Percentiles rank a stretch among this genome's conserved stretches.
Evolutionary conservation across 495 filamentous ascomycete genomes (phyloP).

Genomic region (Tuber magnatum): DNA sequence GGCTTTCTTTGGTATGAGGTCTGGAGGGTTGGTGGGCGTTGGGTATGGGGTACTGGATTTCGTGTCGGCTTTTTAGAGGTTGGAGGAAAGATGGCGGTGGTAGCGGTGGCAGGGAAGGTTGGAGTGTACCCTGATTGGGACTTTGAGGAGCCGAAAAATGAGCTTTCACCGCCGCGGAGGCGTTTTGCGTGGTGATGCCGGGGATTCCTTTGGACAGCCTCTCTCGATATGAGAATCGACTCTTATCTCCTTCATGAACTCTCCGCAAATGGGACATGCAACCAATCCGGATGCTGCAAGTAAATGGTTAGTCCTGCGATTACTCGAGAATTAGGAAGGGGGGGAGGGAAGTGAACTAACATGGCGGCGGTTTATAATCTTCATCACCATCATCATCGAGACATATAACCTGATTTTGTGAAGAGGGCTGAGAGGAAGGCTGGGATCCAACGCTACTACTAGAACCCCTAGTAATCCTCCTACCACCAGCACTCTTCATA

Average conservation of each 20-base stretch:
- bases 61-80: slow-evolving; percentile 57
- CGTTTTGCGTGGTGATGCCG: slow-evolving; percentile 36
- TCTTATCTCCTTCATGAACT: slow-evolving; percentile 65
- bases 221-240: slow-evolving; percentile 75
- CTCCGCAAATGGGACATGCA: slow-evolving; percentile 70
- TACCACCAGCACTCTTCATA: not conserved
- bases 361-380: slow-evolving; percentile 8
- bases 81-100: slow-evolving; percentile 3
- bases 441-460: not conserved
- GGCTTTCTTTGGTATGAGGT: slow-evolving; percentile 61
- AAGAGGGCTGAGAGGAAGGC: not conserved
- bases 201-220: slow-evolving; percentile 44
- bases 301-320: slow-evolving; percentile 8
- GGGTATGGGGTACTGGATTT: slow-evolving; percentile 26
- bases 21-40: not conserved
- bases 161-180: slow-evolving; percentile 28
- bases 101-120: slow-evolving; percentile 49
- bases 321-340: not conserved
- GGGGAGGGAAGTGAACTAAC: slow-evolving; percentile 7
- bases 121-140: slow-evolving; percentile 14
- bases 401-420: slow-evolving; percentile 42
- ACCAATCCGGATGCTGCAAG: slow-evolving; percentile 63
- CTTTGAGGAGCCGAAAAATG: slow-evolving; percentile 16
- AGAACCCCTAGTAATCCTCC: slow-evolving; percentile 11
- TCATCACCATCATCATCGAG: slow-evolving; percentile 41